phyloP scores from a whole-genome alignment of 2,329 filamentous ascomycete species.

The Colletotrichum lini region DNA sequence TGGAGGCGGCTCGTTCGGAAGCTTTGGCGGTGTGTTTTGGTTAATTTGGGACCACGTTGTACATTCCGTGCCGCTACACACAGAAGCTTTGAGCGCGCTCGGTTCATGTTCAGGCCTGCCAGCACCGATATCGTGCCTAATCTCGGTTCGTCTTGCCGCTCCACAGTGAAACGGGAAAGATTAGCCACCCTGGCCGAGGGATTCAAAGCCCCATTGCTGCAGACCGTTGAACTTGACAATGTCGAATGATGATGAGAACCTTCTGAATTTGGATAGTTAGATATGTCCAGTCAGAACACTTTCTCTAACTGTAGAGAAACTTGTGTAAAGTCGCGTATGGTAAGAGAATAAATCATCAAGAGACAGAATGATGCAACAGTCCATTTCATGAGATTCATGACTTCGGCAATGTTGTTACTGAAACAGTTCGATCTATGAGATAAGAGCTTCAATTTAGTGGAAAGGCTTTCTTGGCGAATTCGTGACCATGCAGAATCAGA shows the following conservation, averaged over 20 bases:
- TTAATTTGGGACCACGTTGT: constrained; percentile 41
- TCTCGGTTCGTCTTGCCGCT: constrained; percentile 37
- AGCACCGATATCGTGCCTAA: constrained; percentile 33
- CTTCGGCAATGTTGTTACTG: no score
- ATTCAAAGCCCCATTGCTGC: neutral
- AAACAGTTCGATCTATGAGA: no score
- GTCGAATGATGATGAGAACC: neutral
- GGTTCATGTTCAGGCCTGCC: constrained; percentile 1
- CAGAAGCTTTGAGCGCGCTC: constrained; percentile 11
- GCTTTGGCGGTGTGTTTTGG: constrained; percentile 32
- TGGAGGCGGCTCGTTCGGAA: constrained; percentile 1
- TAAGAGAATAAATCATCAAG: neutral
- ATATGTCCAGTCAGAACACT: no score
- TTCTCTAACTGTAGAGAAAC: rapidly evolving
- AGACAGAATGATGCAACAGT: no score
- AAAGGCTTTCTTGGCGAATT: no score
- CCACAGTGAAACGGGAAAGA: constrained; percentile 29
- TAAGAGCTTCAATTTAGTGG: no score
- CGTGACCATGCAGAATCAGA: no score
- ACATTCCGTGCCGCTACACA: constrained; percentile 3
- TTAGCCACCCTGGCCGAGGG: constrained; percentile 17
- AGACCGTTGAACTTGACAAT: no score
- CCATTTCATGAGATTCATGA: no score
- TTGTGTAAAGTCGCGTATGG: no score
- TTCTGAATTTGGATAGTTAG: no score